Evolutionary conservation across 164 flowering plant species (phyloP).

Genomic region (Vitis riparia): DNA sequence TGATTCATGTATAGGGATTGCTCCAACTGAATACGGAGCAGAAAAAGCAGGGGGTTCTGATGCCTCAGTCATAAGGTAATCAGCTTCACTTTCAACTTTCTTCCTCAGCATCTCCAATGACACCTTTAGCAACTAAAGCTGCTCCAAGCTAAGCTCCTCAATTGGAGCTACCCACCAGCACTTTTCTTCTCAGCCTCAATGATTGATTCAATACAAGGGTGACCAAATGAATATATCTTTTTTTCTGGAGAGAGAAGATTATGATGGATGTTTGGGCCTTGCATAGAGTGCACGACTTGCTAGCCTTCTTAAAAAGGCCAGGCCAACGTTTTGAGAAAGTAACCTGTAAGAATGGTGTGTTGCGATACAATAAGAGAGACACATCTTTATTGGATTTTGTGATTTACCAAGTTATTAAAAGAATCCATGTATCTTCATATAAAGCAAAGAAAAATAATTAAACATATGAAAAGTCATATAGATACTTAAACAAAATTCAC

Average conservation of each 20-base stretch:
- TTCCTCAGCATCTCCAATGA: conserved; percentile 44
- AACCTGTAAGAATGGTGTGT: conserved; percentile 36
- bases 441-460: too few relatives aligned
- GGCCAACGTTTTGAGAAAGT: conserved; percentile 74
- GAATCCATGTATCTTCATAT: too few relatives aligned
- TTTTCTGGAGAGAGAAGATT: conserved; percentile 65
- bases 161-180: conserved; percentile 64
- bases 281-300: conserved; percentile 73
- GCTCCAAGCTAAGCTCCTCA: conserved; percentile 31
- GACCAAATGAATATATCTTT: conserved; percentile 71
- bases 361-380: too few relatives aligned
- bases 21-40: too few relatives aligned
- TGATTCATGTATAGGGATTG: too few relatives aligned
- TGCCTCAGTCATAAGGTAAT: conserved; percentile 13
- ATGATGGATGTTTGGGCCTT: conserved; percentile 56
- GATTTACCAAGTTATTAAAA: too few relatives aligned
- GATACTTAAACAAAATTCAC: too few relatives aligned
- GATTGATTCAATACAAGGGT: conserved; percentile 53
- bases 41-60: too few relatives aligned
- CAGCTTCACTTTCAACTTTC: conserved; percentile 18
- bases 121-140: conserved; percentile 38
- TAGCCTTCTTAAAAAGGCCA: conserved; percentile 79
- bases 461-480: too few relatives aligned
- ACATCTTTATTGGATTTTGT: too few relatives aligned
- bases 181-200: conserved; percentile 42